A percentile compares a stretch with the other conserved stretches of the same genome.
Evolutionary conservation across 305 asterid genomes (phyloP).

Genomic region (Solanum aculeatissimum): DNA sequence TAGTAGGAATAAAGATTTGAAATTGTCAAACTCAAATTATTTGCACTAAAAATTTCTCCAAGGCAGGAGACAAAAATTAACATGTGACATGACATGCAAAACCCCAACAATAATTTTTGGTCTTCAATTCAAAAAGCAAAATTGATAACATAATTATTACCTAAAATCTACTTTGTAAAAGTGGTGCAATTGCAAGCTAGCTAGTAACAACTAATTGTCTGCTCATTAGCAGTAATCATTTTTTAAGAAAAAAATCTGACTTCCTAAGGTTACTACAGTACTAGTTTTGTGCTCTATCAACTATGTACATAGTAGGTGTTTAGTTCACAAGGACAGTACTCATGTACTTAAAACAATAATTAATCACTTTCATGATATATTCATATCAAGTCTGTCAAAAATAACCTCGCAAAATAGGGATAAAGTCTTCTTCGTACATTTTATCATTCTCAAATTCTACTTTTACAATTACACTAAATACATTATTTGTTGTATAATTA

Average conservation of each 20-base stretch:
- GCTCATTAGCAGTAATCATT: not conserved
- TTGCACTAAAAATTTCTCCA: not conserved
- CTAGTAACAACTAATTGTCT: not conserved
- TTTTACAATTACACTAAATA: rapidly evolving
- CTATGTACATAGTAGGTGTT: not conserved
- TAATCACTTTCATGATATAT: not conserved
- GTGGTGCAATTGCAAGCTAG: not conserved
- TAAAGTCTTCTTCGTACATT: not conserved
- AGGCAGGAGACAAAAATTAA: not conserved
- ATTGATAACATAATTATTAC: not conserved
- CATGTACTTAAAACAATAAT: not conserved
- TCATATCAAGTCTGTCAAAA: not conserved
- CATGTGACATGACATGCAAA: not conserved
- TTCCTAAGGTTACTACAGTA: not conserved
- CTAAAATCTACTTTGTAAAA: not conserved
- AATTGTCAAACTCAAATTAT: not conserved
- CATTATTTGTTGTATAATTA: too few relatives aligned
- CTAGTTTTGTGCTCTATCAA: not conserved
- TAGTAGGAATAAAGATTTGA: not conserved
- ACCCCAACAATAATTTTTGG: not conserved
- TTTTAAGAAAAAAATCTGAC: not conserved
- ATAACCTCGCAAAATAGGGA: not conserved
- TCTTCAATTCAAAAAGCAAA: not conserved
- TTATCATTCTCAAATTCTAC: not conserved
- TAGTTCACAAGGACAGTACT: not conserved